A percentile compares a stretch with the other conserved stretches of the same genome.
phyloP scores from a whole-genome alignment of 2,329 filamentous ascomycete genomes.

The Didymella sp. region DNA sequence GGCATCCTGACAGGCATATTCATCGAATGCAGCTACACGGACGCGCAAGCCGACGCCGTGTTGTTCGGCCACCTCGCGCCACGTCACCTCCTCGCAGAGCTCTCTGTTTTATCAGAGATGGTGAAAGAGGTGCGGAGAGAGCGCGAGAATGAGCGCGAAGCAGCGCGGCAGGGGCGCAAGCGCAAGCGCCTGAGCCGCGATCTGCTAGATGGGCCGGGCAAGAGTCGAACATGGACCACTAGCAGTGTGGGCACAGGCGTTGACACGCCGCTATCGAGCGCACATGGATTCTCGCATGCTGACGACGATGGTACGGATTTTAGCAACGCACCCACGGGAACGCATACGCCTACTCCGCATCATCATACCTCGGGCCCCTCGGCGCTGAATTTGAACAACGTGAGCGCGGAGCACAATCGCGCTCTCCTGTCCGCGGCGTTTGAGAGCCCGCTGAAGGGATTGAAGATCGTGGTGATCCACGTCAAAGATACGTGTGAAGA shows the following conservation, averaged over 20 bases:
- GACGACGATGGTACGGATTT: slow-evolving; percentile 45
- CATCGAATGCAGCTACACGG: slow-evolving; percentile 94
- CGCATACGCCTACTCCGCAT: slow-evolving; percentile 28
- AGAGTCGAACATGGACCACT: slow-evolving; percentile 22
- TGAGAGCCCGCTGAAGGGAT: slow-evolving; percentile 66
- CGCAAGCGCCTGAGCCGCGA: slow-evolving; percentile 65
- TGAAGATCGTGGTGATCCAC: slow-evolving; percentile 89
- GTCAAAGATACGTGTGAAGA: slow-evolving; percentile 86
- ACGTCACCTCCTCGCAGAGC: slow-evolving; percentile 79
- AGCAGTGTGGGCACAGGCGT: slow-evolving; percentile 18
- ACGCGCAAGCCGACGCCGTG: slow-evolving; percentile 75
- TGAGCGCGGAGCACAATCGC: slow-evolving; percentile 37
- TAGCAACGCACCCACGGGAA: slow-evolving; percentile 22
- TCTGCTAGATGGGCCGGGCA: slow-evolving; percentile 24
- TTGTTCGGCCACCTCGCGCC: slow-evolving; percentile 92
- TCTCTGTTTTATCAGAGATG: slow-evolving; percentile 73
- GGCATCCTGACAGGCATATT: slow-evolving; percentile 81
- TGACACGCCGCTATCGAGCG: slow-evolving; percentile 23
- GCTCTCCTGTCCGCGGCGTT: slow-evolving; percentile 39
- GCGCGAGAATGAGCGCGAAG: slow-evolving; percentile 44
- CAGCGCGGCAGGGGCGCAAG: slow-evolving; percentile 60
- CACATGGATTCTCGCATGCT: slow-evolving; percentile 4
- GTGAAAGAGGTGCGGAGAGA: slow-evolving; percentile 62
- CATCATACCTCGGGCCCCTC: slow-evolving; percentile 18
- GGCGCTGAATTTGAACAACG: slow-evolving; percentile 31